Evolutionary conservation across 768 basidiomycete species (phyloP), one percentile per base, ranked within the genome.

Genomic region (Jaapia argillacea): DNA sequence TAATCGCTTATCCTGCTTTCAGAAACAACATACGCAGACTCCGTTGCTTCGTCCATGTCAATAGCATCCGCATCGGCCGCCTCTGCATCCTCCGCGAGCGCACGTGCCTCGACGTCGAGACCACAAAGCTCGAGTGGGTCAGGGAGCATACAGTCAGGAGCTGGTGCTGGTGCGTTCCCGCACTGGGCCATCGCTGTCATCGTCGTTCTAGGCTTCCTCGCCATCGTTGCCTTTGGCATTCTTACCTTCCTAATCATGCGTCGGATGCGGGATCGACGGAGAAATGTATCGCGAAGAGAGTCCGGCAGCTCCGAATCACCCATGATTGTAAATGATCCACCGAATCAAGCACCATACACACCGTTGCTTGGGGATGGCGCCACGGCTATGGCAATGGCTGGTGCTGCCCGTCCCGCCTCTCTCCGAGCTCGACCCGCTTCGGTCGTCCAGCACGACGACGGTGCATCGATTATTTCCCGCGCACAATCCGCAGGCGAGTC

Each of bases 121-220:
- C 49, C 58, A 3, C 48, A 46, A 6, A 44, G 58, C 3, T 58
- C 69, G 13, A 52, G 55, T 5, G 45, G 51, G 1, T 48, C 58
- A 5, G 74, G 65, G 40, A 64, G 45, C 48, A 68, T 85, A 18
- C 85, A 84, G 57, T 51, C 56, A 40, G 47, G 54, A 14, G 44
- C 45, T 23, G 50, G 54, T 41, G 55, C 49, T 44, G 56, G 69
- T 13, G 52, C 67, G 26, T 91, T 91, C 57, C 90, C 88, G 6
- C 77, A 77, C 56, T 92, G 88, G 90, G 91, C 86, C 6, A 93
- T 93, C 54, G 88, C 92, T 42, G 82, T 92, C 50, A 86, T 92
- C 42, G 83, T 82, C 38, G 74, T 92, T 33, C 75, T 93, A 21
- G 89, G 87, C 21, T 82, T 90, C 64, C 69, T 91, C 47, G 87